Conservation (phyloP, 371 early-diverging fungal genomes). For the Funneliformis caledonium region DNA sequence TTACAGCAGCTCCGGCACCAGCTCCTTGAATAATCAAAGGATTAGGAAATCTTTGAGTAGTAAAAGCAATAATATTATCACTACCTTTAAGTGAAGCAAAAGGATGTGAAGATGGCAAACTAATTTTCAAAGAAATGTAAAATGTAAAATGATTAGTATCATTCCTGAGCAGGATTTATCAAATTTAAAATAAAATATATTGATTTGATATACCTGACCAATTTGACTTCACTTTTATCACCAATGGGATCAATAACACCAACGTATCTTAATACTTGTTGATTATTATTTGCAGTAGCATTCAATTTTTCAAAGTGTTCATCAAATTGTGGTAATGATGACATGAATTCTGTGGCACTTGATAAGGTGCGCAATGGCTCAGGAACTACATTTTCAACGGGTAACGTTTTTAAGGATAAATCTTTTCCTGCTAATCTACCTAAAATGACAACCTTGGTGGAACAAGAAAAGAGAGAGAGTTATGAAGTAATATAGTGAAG, state of each 20-base stretch:
- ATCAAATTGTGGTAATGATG: constrained; percentile 82
- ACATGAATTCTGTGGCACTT: constrained; percentile 84
- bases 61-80: constrained; percentile 96
- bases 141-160: neutral
- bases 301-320: constrained; percentile 81
- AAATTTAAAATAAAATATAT: constrained; percentile 14
- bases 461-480: neutral
- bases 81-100: constrained; percentile 94
- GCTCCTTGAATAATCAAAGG: constrained; percentile 96
- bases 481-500: neutral
- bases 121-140: constrained; percentile 36
- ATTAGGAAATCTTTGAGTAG: constrained; percentile 90
- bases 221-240: constrained; percentile 76
- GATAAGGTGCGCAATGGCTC: constrained; percentile 72
- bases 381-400: constrained; percentile 95
- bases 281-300: constrained; percentile 68
- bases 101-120: constrained; percentile 87
- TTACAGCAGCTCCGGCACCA: constrained; percentile 96
- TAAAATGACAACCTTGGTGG: constrained; percentile 75
- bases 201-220: constrained; percentile 60
- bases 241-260: constrained; percentile 83
- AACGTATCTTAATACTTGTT: constrained; percentile 89
- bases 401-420: constrained; percentile 74
- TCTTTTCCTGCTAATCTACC: constrained; percentile 87
- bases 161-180: neutral